These are phyloP conservation scores for Amanita rubescens DNA, from an alignment of 768 basidiomycete species.

Conservation along the genomic window DNA sequence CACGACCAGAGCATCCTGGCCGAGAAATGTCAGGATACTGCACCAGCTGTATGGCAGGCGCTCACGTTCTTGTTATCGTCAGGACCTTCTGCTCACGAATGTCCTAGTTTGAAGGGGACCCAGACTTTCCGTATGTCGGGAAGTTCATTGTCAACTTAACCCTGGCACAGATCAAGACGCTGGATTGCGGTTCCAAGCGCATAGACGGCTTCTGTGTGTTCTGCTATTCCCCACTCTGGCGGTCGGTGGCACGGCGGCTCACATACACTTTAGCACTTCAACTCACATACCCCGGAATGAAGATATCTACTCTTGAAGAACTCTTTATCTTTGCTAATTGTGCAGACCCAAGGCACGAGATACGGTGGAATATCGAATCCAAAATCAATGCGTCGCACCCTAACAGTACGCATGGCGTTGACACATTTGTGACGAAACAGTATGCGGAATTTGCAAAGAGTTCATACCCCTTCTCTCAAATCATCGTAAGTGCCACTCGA, in stretches of 20 bases:
- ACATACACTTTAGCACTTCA: conserved; percentile 41
- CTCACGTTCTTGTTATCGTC: not conserved
- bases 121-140: conserved; percentile 65
- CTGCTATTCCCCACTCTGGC: not conserved
- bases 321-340: conserved; percentile 73
- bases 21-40: conserved; percentile 64
- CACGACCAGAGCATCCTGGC: conserved; percentile 63
- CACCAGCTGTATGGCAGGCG: conserved; percentile 37
- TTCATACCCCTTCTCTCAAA: conserved; percentile 44
- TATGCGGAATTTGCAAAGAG: conserved; percentile 51
- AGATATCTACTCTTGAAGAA: conserved; percentile 66
- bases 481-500: conserved; percentile 41
- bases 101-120: conserved; percentile 35
- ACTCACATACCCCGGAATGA: conserved; percentile 59
- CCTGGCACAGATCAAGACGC: conserved; percentile 67
- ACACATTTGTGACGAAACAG: conserved; percentile 58
- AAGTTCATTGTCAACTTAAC: conserved; percentile 61
- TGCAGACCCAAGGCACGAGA: conserved; percentile 52
- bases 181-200: conserved; percentile 74
- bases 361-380: conserved; percentile 75
- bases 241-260: too few relatives aligned
- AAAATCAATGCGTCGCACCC: conserved; percentile 54
- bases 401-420: conserved; percentile 43
- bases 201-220: conserved; percentile 49
- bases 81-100: not conserved